phyloP scores from a whole-genome alignment of 768 basidiomycete genomes.

The Rhodotorula toruloides region DNA sequence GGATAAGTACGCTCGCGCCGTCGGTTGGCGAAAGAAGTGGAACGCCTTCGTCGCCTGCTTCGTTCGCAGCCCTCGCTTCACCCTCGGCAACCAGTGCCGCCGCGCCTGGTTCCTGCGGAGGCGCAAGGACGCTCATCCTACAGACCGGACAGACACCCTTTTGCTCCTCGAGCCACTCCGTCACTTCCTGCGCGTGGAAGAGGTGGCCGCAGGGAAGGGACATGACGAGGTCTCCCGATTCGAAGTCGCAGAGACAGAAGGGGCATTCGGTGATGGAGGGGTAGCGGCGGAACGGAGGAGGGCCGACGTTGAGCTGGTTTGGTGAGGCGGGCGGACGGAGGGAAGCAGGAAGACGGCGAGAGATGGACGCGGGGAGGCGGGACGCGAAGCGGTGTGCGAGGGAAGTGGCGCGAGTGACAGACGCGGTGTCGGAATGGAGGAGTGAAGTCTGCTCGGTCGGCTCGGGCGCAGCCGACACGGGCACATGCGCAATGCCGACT shows the following conservation, averaged over 20 bases:
- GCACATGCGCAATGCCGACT: slow-evolving; percentile 29
- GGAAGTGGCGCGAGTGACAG: slow-evolving; percentile 19
- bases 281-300: slow-evolving; percentile 13
- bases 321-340: slow-evolving; percentile 1
- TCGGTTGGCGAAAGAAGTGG: background rate
- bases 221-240: slow-evolving; percentile 78
- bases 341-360: slow-evolving; percentile 15
- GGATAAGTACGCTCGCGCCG: background rate
- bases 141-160: slow-evolving; percentile 50
- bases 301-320: slow-evolving; percentile 1
- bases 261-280: slow-evolving; percentile 63
- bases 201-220: slow-evolving; percentile 91
- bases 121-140: slow-evolving; percentile 6
- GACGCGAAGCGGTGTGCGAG: background rate
- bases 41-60: background rate
- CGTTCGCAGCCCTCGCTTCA: background rate
- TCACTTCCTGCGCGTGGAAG: slow-evolving; percentile 85
- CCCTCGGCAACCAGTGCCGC: background rate
- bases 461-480: slow-evolving; percentile 13
- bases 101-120: background rate
- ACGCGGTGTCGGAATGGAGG: slow-evolving; percentile 28
- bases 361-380: background rate
- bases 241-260: slow-evolving; percentile 84
- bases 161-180: slow-evolving; percentile 83
- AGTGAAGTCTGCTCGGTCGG: slow-evolving; percentile 12